A percentile compares a stretch with the other conserved stretches of the same genome.
phyloP scores from a whole-genome alignment of 139 green algal species.

The Coelastrella sp. region DNA sequence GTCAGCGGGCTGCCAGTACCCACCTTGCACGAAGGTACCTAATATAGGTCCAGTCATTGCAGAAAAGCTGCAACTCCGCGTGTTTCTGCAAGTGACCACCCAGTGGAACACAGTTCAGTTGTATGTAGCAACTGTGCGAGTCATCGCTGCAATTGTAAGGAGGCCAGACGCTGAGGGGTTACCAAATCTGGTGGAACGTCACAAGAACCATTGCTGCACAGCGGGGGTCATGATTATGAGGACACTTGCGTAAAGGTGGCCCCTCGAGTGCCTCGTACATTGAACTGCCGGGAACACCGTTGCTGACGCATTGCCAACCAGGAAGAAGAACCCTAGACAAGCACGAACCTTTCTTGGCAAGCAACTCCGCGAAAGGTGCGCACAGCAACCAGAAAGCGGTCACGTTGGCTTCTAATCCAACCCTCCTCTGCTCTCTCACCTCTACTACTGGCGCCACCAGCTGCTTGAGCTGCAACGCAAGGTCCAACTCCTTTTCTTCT shows the following conservation, averaged over 20 bases:
- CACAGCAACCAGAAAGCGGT: background rate
- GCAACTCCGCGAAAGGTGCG: background rate
- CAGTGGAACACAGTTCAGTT: too few species aligned
- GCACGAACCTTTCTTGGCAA: too few species aligned
- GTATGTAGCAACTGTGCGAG: too few species aligned
- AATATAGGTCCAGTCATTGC: conserved; percentile 78
- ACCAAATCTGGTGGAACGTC: background rate
- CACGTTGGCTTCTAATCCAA: background rate
- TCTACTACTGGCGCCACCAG: conserved; percentile 40
- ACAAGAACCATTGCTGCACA: background rate
- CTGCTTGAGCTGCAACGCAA: conserved; percentile 51
- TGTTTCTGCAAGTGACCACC: conserved; percentile 35
- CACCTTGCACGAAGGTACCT: conserved; percentile 80
- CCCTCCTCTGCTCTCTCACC: background rate
- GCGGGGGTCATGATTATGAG: background rate
- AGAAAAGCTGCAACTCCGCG: conserved; percentile 57
- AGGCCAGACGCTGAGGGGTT: too few species aligned
- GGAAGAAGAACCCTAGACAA: background rate
- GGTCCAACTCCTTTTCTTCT: conserved; percentile 14
- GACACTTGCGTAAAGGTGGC: background rate
- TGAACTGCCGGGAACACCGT: background rate
- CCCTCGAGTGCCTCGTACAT: background rate
- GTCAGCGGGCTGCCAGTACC: background rate
- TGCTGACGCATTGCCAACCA: background rate
- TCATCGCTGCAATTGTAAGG: too few species aligned